Evolutionary conservation across 768 basidiomycete genomes (phyloP).

Genomic region (Stropharia rugosoannulata): DNA sequence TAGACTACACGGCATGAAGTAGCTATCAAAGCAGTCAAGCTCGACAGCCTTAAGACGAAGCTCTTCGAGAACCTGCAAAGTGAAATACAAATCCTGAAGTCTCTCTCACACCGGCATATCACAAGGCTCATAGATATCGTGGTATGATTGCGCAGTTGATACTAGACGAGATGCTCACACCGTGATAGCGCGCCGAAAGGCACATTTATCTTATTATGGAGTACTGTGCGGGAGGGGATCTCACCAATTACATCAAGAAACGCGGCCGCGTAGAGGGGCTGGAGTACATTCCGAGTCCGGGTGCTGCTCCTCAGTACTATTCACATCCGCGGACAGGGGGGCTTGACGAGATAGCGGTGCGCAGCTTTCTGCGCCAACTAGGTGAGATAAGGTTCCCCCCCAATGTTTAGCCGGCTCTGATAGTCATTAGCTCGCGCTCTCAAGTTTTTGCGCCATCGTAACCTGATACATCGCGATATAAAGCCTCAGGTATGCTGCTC

Average conservation of each 20-base stretch:
- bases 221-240: constrained; percentile 93
- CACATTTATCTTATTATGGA: constrained; percentile 97
- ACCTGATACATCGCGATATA: constrained; percentile 95
- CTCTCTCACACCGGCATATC: constrained; percentile 89
- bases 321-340: constrained; percentile 92
- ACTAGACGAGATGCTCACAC: constrained; percentile 9
- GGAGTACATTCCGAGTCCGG: constrained; percentile 72
- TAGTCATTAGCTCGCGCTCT: constrained; percentile 76
- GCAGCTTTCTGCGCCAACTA: constrained; percentile 90
- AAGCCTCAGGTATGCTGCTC: constrained; percentile 75
- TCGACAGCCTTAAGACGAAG: constrained; percentile 85
- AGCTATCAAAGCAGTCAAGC: constrained; percentile 93
- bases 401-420: background rate
- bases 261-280: constrained; percentile 91
- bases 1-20: constrained; percentile 79
- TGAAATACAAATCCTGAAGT: constrained; percentile 96
- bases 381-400: constrained; percentile 41
- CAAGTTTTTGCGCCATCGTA: constrained; percentile 84
- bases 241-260: constrained; percentile 96
- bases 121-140: constrained; percentile 92
- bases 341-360: constrained; percentile 84
- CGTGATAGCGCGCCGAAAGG: constrained; percentile 63
- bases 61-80: constrained; percentile 97
- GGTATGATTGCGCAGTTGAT: constrained; percentile 42
- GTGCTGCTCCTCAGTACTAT: constrained; percentile 77